A percentile compares a stretch with the other conserved stretches of the same genome.
Evolutionary conservation across 192 early-diverging fungal species (phyloP).

Genomic region (Kickxella alabastrina): DNA sequence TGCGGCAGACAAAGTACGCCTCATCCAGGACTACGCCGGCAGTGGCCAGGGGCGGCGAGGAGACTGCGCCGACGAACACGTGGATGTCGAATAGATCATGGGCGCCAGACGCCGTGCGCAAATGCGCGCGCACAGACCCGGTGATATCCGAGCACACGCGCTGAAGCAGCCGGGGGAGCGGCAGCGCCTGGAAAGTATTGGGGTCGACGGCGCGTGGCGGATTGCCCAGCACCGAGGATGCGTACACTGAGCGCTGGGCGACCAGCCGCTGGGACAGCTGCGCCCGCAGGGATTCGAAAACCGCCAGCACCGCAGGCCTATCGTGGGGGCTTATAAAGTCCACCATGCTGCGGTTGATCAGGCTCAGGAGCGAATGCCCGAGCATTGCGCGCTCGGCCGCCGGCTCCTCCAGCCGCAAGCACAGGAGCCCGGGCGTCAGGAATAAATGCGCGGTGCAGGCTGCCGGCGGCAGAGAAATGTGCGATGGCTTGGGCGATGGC

Average conservation of each 20-base stretch:
- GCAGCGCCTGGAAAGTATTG: constrained; percentile 33
- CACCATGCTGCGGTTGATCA: constrained; percentile 44
- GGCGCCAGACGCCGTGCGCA: constrained; percentile 32
- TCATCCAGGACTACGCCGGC: constrained; percentile 12
- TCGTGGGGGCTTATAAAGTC: constrained; percentile 46
- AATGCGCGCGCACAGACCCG: constrained; percentile 25
- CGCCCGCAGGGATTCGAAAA: constrained; percentile 12
- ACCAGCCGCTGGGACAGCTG: constrained; percentile 15
- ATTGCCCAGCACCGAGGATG: constrained; percentile 15
- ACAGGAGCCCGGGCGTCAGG: constrained; percentile 32
- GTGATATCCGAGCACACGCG: constrained; percentile 19
- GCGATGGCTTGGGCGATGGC: background rate
- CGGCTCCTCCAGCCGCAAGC: constrained; percentile 44
- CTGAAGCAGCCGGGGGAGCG: constrained; percentile 37
- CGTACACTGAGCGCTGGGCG: constrained; percentile 11
- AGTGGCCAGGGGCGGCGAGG: constrained; percentile 4
- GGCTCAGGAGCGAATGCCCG: constrained; percentile 40
- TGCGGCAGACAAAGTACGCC: constrained; percentile 36
- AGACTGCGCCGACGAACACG: constrained; percentile 27
- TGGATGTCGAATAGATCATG: constrained; percentile 36
- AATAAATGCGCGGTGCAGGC: constrained; percentile 20
- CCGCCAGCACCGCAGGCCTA: constrained; percentile 8
- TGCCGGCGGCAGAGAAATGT: constrained; percentile 1
- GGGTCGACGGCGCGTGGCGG: constrained; percentile 30
- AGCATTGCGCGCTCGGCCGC: constrained; percentile 13